Conservation (phyloP, 208 protist genomes). For the Crithidia bombi region DNA sequence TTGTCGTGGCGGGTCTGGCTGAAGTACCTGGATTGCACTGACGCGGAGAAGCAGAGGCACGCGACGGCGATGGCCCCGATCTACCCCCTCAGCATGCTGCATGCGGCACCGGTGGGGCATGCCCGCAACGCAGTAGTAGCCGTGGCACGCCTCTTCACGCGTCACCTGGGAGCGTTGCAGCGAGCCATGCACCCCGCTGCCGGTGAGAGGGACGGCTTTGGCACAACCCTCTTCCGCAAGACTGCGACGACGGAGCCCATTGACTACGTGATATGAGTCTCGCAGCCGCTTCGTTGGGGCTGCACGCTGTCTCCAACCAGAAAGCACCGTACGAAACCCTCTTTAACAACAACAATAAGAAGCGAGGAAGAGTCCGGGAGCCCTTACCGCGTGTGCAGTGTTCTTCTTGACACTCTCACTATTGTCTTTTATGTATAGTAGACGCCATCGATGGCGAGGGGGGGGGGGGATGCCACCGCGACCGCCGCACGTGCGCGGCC, state of each 20-base stretch:
- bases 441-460: too few relatives aligned
- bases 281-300: not conserved
- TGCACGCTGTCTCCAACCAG: too few relatives aligned
- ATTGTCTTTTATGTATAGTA: too few relatives aligned
- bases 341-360: too few relatives aligned
- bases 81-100: slow-evolving; percentile 19
- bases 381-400: too few relatives aligned
- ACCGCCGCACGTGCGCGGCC: too few relatives aligned
- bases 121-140: not conserved
- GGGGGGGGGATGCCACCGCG: too few relatives aligned
- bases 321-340: too few relatives aligned
- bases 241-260: not conserved
- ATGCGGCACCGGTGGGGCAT: not conserved
- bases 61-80: slow-evolving; percentile 17
- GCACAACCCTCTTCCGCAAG: not conserved
- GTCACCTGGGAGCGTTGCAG: not conserved
- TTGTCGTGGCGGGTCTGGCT: slow-evolving; percentile 71
- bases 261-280: slow-evolving; percentile 10
- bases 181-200: slow-evolving; percentile 2
- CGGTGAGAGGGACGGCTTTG: not conserved
- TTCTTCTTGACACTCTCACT: too few relatives aligned
- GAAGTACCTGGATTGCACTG: slow-evolving; percentile 12
- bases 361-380: too few relatives aligned
- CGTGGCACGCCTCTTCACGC: not conserved
- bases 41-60: slow-evolving; percentile 5